These are phyloP conservation scores for Purshia tridentata DNA, from an alignment of 306 rosid species.

Conservation along the genomic window DNA sequence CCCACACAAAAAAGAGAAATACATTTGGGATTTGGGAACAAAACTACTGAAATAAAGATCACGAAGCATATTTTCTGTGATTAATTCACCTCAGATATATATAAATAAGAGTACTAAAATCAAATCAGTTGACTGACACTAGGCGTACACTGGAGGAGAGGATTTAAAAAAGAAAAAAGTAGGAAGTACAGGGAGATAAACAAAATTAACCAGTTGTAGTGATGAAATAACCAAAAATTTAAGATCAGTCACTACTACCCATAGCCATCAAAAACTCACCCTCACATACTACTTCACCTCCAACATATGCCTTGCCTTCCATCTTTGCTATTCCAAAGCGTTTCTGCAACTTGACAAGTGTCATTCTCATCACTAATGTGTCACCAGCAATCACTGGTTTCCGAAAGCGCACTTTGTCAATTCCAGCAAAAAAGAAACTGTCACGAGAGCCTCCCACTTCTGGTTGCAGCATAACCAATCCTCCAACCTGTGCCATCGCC, in stretches of 20 bases:
- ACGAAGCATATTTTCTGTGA: background rate
- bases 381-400: conserved; percentile 92
- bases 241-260: conserved; percentile 30
- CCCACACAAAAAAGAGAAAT: background rate
- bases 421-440: conserved; percentile 79
- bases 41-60: background rate
- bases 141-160: background rate
- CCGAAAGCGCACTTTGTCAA: conserved; percentile 84
- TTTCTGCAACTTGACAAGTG: conserved; percentile 70
- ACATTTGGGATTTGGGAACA: background rate
- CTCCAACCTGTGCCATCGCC: conserved; percentile 99
- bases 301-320: conserved; percentile 90
- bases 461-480: conserved; percentile 81
- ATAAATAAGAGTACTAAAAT: background rate
- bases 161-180: background rate
- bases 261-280: conserved; percentile 81
- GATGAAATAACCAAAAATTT: background rate
- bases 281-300: conserved; percentile 86
- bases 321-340: conserved; percentile 86
- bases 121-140: too few species aligned
- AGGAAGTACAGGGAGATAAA: background rate
- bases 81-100: background rate
- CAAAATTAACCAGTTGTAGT: background rate
- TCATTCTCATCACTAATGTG: conserved; percentile 89
- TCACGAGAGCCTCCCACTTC: conserved; percentile 85